A percentile compares a stretch with the other conserved stretches of the same genome.
These are phyloP conservation scores for Pseudohalonectria lignicola DNA, from an alignment of 2,329 filamentous ascomycete genomes.

Conservation along the genomic window DNA sequence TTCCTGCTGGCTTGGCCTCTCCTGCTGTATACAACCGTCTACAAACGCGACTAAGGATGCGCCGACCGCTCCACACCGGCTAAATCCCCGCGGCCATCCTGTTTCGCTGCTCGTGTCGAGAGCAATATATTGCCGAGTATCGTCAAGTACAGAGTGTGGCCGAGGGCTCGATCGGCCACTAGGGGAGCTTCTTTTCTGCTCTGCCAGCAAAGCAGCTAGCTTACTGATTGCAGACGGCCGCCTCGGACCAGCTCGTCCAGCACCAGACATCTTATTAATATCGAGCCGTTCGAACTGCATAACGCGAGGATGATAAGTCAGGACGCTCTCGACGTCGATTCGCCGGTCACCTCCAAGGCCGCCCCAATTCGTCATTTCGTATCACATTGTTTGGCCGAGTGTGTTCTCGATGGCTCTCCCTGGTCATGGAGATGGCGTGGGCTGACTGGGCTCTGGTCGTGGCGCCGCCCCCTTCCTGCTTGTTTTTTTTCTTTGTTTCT, in stretches of 20 bases:
- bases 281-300: constrained; percentile 3
- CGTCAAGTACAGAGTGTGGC: neutral
- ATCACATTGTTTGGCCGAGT: too few species aligned
- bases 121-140: constrained; percentile 1
- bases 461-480: too few species aligned
- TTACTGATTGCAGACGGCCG: neutral
- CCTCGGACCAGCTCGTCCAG: neutral
- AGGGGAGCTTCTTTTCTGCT: neutral
- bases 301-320: neutral
- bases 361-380: too few species aligned
- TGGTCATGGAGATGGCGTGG: neutral
- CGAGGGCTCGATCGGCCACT: neutral
- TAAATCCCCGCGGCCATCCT: neutral
- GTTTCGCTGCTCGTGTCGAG: neutral
- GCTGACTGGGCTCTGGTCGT: too few species aligned
- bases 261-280: constrained; percentile 2
- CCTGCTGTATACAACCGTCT: too few species aligned
- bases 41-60: too few species aligned
- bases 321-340: neutral
- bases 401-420: neutral
- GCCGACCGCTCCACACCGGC: neutral
- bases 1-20: too few species aligned
- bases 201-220: neutral
- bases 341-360: neutral
- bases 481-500: too few species aligned